phyloP scores from a whole-genome alignment of 2,329 filamentous ascomycete species.

The Penicillium hordei region DNA sequence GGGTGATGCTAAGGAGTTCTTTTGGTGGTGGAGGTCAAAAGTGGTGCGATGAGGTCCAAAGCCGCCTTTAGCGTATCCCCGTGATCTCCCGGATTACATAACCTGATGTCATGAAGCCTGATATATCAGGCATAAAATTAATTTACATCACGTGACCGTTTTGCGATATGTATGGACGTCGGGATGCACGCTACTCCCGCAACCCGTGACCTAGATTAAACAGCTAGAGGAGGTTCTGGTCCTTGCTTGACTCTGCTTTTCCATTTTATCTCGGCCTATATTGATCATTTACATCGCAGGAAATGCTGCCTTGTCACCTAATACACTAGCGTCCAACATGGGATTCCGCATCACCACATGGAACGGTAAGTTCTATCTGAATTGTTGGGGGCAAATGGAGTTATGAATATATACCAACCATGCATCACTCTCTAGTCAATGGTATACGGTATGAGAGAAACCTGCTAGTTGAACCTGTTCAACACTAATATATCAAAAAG shows the following conservation, averaged over 20 bases:
- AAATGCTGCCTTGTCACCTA: conserved; percentile 11
- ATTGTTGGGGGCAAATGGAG: neutral
- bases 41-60: conserved; percentile 27
- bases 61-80: conserved; percentile 28
- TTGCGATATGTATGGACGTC: neutral
- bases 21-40: conserved; percentile 17
- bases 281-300: neutral
- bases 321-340: conserved; percentile 51
- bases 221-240: neutral
- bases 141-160: conserved; percentile 12
- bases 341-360: conserved; percentile 78
- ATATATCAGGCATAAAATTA: neutral
- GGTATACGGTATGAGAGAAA: conserved; percentile 63
- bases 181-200: neutral
- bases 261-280: neutral
- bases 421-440: conserved; percentile 58
- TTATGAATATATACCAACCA: conserved; percentile 26
- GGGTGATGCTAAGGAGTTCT: conserved; percentile 27
- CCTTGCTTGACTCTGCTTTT: neutral
- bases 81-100: conserved; percentile 29
- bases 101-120: conserved; percentile 23
- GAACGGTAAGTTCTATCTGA: conserved; percentile 62
- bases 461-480: neutral
- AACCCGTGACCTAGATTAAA: neutral
- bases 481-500: conserved; percentile 43